phyloP scores from a whole-genome alignment of 306 rosid genomes.

The Trifolium dubium region DNA sequence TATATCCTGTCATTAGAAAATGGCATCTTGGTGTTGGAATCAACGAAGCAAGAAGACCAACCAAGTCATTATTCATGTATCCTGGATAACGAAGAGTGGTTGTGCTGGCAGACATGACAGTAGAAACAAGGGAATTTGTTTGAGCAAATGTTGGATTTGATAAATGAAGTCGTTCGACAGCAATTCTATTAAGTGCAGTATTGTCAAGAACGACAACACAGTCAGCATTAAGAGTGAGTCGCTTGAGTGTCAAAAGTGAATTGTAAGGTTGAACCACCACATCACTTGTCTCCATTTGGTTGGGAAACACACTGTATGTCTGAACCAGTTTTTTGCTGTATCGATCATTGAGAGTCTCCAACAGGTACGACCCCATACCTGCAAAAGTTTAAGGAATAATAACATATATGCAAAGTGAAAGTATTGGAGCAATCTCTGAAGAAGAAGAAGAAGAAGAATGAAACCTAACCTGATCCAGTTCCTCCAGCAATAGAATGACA shows the following conservation, averaged over 20 bases:
- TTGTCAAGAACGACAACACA: conserved; percentile 99
- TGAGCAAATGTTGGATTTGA: conserved; percentile 97
- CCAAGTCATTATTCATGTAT: conserved; percentile 99
- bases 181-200: conserved; percentile 95
- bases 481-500: conserved; percentile 99
- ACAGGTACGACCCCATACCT: conserved; percentile 97
- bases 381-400: conserved; percentile 35
- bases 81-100: conserved; percentile 98
- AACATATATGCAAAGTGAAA: conserved; percentile 8
- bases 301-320: conserved; percentile 98
- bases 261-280: conserved; percentile 99
- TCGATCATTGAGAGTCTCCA: conserved; percentile 96
- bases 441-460: conserved; percentile 38
- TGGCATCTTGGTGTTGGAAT: conserved; percentile 99
- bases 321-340: conserved; percentile 98
- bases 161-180: conserved; percentile 97
- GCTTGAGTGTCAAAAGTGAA: conserved; percentile 94
- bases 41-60: conserved; percentile 96
- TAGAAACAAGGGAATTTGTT: conserved; percentile 96
- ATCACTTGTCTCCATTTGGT: conserved; percentile 99
- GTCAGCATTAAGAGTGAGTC: conserved; percentile 95
- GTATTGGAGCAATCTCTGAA: conserved; percentile 32
- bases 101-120: conserved; percentile 99
- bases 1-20: conserved; percentile 99
- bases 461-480: conserved; percentile 98